Conservation (phyloP, 2,329 filamentous ascomycete genomes). For the Fusarium denticulatum region DNA sequence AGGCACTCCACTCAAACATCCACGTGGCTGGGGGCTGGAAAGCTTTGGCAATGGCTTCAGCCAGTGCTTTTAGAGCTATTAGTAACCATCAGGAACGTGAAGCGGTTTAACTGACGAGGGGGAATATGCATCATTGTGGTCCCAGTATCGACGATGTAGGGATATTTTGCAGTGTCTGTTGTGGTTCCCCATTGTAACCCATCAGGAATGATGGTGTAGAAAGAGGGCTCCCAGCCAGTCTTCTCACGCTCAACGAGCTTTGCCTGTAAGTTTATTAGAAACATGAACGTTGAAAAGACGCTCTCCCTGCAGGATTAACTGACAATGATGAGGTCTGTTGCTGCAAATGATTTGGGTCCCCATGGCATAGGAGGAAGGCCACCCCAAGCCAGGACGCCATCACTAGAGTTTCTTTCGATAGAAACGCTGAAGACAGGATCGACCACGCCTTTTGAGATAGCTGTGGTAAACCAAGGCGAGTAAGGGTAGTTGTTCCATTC, state of each 20-base stretch:
- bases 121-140: slow-evolving; percentile 63
- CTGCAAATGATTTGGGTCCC: slow-evolving; percentile 44
- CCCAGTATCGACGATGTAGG: slow-evolving; percentile 63
- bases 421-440: slow-evolving; percentile 60
- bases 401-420: slow-evolving; percentile 57
- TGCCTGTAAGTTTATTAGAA: slow-evolving; percentile 48
- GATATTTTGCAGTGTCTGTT: slow-evolving; percentile 55
- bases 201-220: slow-evolving; percentile 63
- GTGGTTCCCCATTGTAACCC: slow-evolving; percentile 57
- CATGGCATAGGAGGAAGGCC: slow-evolving; percentile 54
- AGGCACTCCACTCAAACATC: slow-evolving; percentile 57
- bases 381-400: slow-evolving; percentile 59
- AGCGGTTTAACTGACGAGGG: slow-evolving; percentile 50
- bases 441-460: slow-evolving; percentile 57
- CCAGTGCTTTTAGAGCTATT: slow-evolving; percentile 49
- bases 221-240: slow-evolving; percentile 59
- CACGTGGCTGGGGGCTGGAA: slow-evolving; percentile 60
- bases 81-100: background rate
- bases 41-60: slow-evolving; percentile 57
- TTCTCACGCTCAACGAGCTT: slow-evolving; percentile 52
- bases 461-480: slow-evolving; percentile 59
- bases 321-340: slow-evolving; percentile 58
- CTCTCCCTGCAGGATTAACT: slow-evolving; percentile 31
- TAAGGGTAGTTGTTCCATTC: slow-evolving; percentile 55
- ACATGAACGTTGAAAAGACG: background rate